phyloP scores from a whole-genome alignment of 164 flowering plant species.

The Nelumbo lutea region DNA sequence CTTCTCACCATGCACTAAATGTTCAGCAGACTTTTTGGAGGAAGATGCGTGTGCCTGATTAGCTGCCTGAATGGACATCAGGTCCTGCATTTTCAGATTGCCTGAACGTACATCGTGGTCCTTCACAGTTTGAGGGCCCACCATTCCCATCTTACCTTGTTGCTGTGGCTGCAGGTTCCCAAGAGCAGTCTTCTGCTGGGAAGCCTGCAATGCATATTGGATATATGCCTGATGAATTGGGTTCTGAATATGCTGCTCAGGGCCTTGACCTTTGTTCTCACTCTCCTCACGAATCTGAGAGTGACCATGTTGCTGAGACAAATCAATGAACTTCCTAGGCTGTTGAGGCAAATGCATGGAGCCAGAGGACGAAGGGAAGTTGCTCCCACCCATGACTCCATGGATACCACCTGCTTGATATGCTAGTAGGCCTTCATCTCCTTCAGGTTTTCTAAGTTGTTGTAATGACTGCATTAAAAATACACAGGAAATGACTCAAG shows the following conservation, averaged over 20 bases:
- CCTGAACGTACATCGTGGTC: slow-evolving; percentile 63
- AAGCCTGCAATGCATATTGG: slow-evolving; percentile 68
- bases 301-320: slow-evolving; percentile 57
- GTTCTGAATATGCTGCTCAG: slow-evolving; percentile 57
- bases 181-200: slow-evolving; percentile 64
- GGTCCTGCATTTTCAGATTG: slow-evolving; percentile 72
- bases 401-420: slow-evolving; percentile 67
- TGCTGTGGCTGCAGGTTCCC: slow-evolving; percentile 50
- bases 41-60: slow-evolving; percentile 64
- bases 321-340: slow-evolving; percentile 45
- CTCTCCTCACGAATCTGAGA: slow-evolving; percentile 51
- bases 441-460: slow-evolving; percentile 66
- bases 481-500: background rate
- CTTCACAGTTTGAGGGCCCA: slow-evolving; percentile 47
- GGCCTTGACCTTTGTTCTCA: slow-evolving; percentile 55
- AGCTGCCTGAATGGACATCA: slow-evolving; percentile 54
- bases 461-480: slow-evolving; percentile 47
- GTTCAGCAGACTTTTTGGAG: slow-evolving; percentile 60
- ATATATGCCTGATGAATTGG: slow-evolving; percentile 71
- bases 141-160: slow-evolving; percentile 59
- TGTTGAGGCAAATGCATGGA: slow-evolving; percentile 61
- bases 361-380: slow-evolving; percentile 50
- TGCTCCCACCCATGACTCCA: slow-evolving; percentile 55
- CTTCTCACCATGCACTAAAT: slow-evolving; percentile 48
- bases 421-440: slow-evolving; percentile 63